A percentile compares a stretch with the other conserved stretches of the same genome.
Conservation (phyloP, 352 stramenopile species). For the Globisporangium megalacanthum region DNA sequence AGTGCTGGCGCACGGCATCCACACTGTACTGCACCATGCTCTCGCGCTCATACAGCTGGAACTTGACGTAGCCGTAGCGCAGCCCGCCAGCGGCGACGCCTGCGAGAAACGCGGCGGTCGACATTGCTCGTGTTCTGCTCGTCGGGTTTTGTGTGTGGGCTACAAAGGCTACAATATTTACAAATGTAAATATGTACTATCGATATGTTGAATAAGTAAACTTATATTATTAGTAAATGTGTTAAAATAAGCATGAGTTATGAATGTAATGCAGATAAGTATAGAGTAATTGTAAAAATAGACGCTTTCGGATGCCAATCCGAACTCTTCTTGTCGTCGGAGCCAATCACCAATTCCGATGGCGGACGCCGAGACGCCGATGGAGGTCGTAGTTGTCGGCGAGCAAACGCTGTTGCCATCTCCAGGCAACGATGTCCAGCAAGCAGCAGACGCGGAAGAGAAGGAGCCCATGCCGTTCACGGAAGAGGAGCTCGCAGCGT, state of each 20-base stretch:
- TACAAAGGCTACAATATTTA: not conserved
- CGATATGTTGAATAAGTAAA: not conserved
- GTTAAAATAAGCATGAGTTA: not conserved
- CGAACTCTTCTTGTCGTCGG: not conserved
- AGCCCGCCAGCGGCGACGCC: conserved; percentile 53
- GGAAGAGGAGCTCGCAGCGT: conserved; percentile 50
- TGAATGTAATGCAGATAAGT: not conserved
- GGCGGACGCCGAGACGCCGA: conserved; percentile 13
- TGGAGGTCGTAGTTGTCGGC: conserved; percentile 31
- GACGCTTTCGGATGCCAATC: no score
- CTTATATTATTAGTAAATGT: no score
- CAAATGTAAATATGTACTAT: not conserved
- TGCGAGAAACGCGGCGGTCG: conserved; percentile 61
- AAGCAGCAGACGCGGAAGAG: conserved; percentile 11
- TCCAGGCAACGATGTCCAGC: not conserved
- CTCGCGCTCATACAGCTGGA: conserved; percentile 64
- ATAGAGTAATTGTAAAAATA: no score
- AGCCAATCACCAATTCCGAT: conserved; percentile 13
- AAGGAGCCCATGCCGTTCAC: conserved; percentile 66
- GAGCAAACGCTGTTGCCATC: conserved; percentile 21
- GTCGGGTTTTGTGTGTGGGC: not conserved
- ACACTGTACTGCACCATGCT: conserved; percentile 65
- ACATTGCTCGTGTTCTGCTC: conserved; percentile 26
- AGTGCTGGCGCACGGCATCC: conserved; percentile 55
- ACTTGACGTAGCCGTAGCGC: conserved; percentile 64